Base-by-base conservation (phyloP, 2,329 filamentous ascomycete species). In the Diaporthe ampelina region DNA sequence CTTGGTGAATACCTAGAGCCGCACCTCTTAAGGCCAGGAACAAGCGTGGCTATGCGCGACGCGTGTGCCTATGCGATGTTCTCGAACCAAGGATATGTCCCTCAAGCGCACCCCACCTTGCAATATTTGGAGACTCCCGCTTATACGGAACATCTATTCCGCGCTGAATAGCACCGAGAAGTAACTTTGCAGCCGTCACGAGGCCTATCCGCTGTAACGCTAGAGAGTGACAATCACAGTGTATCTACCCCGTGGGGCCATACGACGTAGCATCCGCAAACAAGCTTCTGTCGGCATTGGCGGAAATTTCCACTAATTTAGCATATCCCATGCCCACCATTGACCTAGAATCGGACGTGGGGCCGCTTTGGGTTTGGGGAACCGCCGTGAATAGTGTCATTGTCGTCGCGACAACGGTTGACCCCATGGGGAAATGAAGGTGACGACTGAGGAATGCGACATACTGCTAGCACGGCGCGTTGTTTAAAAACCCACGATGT, bases 201-300 rank as follows among this genome's bases (percentile, higher is more conserved):
- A 67, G 68, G 58, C 8, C 50, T 35, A 13, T 21, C 15, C 37
- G 50, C 15, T 57, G 59, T 2, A 57, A 57, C 35, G 68, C 67
- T 48, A 72, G 50, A 32, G 68, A 54, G 63, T 52, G 63, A 26
- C 68, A 65, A 37, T 58, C 70, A 29, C 50, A 29, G 43, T 48
- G 68, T n/a, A 52, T 29, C 13, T 54, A 32, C 21, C n/a, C 45
- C 7, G 45, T 48, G 45, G 45, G 45, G 45, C 45, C 19, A n/a
- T 24, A 40, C 67, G 9, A 57, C 50, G 67, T 45, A 71, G 48
- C 57, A 72, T 52, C 58, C 68, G 48, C 37, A 67, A 26, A 54
- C 63, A 54, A 68, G 63, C 63, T 54, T 54, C 21, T 37, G 40
- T 48, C 61, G 43, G 61, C 32, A 74, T 74, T 74, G 73, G 73